These are phyloP conservation scores for Camptophora hylomeconis DNA, from an alignment of 2,329 filamentous ascomycete genomes.

Conservation along the genomic window DNA sequence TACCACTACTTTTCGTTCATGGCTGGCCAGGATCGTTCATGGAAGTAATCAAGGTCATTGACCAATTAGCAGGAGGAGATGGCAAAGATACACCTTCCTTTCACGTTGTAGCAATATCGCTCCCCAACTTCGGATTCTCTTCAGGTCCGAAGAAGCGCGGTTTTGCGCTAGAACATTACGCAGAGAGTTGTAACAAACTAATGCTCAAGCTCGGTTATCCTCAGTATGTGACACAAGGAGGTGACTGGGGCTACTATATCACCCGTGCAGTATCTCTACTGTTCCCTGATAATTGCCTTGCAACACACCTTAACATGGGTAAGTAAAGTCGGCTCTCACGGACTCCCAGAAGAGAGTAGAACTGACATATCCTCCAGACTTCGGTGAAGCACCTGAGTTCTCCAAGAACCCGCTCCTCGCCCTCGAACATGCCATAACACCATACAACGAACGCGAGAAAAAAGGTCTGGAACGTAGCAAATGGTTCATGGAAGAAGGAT, in stretches of 20 bases:
- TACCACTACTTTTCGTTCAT: slow-evolving; percentile 14
- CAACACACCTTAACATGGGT: slow-evolving; percentile 6
- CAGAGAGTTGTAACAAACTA: slow-evolving; percentile 19
- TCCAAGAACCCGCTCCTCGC: slow-evolving; percentile 35
- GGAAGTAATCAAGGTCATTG: slow-evolving; percentile 25
- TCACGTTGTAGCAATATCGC: slow-evolving; percentile 13
- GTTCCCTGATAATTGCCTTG: slow-evolving; percentile 7
- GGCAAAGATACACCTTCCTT: slow-evolving; percentile 8
- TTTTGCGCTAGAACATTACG: slow-evolving; percentile 48
- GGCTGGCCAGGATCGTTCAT: slow-evolving; percentile 14
- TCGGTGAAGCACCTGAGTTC: slow-evolving; percentile 6
- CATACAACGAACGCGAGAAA: slow-evolving; percentile 40
- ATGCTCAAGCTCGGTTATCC: slow-evolving; percentile 12
- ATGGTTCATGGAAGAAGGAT: slow-evolving; percentile 42
- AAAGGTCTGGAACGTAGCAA: slow-evolving; percentile 37
- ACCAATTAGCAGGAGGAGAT: slow-evolving; percentile 22
- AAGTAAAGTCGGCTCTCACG: too few relatives aligned
- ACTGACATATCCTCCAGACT: too few relatives aligned
- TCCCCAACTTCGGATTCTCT: slow-evolving; percentile 9
- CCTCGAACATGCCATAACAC: slow-evolving; percentile 41
- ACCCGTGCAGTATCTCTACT: slow-evolving; percentile 45
- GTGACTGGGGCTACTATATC: slow-evolving; percentile 55
- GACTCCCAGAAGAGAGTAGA: slow-evolving; percentile 12
- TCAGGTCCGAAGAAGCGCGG: slow-evolving; percentile 30
- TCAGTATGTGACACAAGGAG: slow-evolving; percentile 38